Percentiles rank a stretch among this genome's conserved stretches.
Evolutionary conservation across 2,329 filamentous ascomycete genomes (phyloP).

Genomic region (Capronia epimyces): DNA sequence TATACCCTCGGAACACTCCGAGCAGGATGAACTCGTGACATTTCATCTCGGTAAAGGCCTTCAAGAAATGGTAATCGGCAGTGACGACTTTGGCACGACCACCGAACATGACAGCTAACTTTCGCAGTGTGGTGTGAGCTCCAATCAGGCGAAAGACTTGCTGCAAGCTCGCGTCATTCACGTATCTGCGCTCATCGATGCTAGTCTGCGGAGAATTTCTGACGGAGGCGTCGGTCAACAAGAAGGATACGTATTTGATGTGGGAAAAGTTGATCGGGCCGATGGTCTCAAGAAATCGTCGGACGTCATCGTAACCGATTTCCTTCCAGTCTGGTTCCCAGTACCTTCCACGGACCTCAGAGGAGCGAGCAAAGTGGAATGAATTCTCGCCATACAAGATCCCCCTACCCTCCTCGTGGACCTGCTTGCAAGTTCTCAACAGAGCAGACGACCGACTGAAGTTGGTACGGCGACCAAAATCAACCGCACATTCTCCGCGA

Average conservation of each 20-base stretch:
- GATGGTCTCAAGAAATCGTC: slow-evolving; percentile 44
- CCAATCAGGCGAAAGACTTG: slow-evolving; percentile 43
- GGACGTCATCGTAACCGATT: slow-evolving; percentile 44
- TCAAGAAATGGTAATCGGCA: slow-evolving; percentile 39
- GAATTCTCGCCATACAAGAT: slow-evolving; percentile 49
- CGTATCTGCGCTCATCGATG: slow-evolving; percentile 39
- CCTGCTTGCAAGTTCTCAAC: slow-evolving; percentile 43
- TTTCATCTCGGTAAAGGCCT: slow-evolving; percentile 42
- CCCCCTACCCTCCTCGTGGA: slow-evolving; percentile 43
- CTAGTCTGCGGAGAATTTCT: slow-evolving; percentile 37
- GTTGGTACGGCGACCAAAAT: slow-evolving; percentile 35
- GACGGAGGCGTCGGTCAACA: slow-evolving; percentile 43
- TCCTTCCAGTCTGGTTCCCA: slow-evolving; percentile 41
- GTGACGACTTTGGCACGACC: slow-evolving; percentile 36
- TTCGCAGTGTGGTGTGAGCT: slow-evolving; percentile 39
- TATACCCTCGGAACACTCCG: neutral
- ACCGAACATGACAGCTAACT: slow-evolving; percentile 40
- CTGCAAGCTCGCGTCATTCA: slow-evolving; percentile 45
- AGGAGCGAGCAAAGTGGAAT: slow-evolving; percentile 41
- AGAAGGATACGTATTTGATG: slow-evolving; percentile 43
- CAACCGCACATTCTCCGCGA: slow-evolving; percentile 32
- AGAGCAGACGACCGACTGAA: slow-evolving; percentile 43
- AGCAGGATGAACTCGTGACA: slow-evolving; percentile 38
- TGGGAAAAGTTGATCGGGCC: slow-evolving; percentile 44
- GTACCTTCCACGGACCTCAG: slow-evolving; percentile 36